Conservation (phyloP, 306 rosid species). For the Phaseolus lunatus region DNA sequence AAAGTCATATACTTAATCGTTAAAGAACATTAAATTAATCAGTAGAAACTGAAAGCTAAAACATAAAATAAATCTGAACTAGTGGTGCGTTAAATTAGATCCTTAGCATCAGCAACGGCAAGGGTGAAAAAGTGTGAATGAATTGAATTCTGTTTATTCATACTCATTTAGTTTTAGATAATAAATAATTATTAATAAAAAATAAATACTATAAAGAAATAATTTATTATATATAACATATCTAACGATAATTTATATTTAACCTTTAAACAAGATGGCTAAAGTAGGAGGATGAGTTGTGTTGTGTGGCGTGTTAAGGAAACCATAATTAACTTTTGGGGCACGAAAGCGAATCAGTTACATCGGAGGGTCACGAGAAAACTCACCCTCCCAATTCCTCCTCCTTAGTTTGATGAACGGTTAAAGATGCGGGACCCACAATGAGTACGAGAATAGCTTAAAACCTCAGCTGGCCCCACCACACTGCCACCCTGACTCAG, state of each 20-base stretch:
- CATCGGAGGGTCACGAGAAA: constrained; percentile 28
- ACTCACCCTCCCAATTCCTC: background rate
- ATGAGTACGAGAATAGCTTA: constrained; percentile 19
- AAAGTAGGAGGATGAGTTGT: background rate
- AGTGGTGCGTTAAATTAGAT: constrained; percentile 4
- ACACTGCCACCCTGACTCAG: constrained; percentile 29
- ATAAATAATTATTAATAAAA: background rate
- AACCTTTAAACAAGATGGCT: background rate
- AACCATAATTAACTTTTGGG: constrained; percentile 30
- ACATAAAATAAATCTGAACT: background rate
- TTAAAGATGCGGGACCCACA: constrained; percentile 2
- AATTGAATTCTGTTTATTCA: background rate
- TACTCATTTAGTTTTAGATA: background rate
- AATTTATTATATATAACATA: background rate
- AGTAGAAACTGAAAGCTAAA: background rate
- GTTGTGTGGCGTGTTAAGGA: constrained; percentile 38
- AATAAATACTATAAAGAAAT: background rate
- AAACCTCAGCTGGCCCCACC: constrained; percentile 48
- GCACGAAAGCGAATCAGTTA: constrained; percentile 50
- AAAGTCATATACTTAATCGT: background rate
- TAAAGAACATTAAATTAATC: constrained; percentile 2
- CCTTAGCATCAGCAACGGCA: background rate
- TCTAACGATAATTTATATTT: too few species aligned
- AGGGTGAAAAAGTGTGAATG: background rate
- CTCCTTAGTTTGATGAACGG: constrained; percentile 39